Base-by-base conservation (phyloP, 768 basidiomycete genomes). In the Russula olivacea region DNA sequence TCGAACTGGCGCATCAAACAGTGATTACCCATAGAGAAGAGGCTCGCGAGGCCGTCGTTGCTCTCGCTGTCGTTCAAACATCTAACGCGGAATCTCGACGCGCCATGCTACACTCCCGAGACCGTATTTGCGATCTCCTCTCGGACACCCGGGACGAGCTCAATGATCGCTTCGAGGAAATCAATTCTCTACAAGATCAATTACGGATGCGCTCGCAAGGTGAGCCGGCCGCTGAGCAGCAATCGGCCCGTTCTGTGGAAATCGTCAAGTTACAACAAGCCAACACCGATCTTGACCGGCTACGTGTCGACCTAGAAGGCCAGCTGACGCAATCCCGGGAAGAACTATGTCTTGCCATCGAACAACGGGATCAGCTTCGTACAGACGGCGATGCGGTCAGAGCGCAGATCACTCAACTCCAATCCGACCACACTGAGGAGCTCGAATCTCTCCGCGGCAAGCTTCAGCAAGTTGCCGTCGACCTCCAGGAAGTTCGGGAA, bases 291-390 rank as follows among this genome's bases (percentile, higher is more conserved):
- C 58, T 71, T 23, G 59, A 61, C 51, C 57, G 48, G 10, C 45
- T 34, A 8, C 41, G 58, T 15, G 28, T 38, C 25, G 51, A 67
- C 40, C 32, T 68, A 40, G 61, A 67, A 41, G 55, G 53, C 12
- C 66, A 71, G 47, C 66, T 74, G n/a, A 66, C 36, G 17, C 54
- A 49, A 40, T 60, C 65, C 12, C 66, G 65, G 58, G 48, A 69
- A 45, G 68, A 69, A 47, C 67, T 71, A 10, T 66, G 68, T 43
- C 45, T 55, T 25, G 52, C 55, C 41, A 15, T 60, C 19, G 65
- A 54, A 32, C 63, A 68, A 48, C 48, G 59, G 40, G 41, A 58
- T 32, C 47, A 65, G 61, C 55, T 53, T 60, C 21, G 53, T n/a
- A 43, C 53, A 15, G 49, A 58, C n/a, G 53, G 6, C 7, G 61